Evolutionary conservation across 805 yeast genomes (phyloP), one percentile per base, ranked within the genome.

Genomic region (Myxozyma geophila): DNA sequence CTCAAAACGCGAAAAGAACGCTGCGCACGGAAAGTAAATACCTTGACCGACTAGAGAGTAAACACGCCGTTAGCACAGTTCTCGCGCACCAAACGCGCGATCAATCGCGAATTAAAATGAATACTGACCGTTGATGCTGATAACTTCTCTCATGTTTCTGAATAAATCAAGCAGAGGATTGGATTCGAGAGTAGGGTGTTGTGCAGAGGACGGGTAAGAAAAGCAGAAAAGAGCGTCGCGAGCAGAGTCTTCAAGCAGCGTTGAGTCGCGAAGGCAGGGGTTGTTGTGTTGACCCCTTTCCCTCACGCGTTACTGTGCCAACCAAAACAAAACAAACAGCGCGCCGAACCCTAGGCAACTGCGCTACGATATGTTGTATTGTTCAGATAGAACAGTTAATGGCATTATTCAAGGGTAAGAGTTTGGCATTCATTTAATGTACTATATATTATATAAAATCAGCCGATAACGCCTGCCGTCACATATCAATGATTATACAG

Each of bases 111-210:
- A 39, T 9, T 21, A 39, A 23, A 19, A 17, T 17, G 2, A 28
- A 48, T 44, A 83, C 90, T 71, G 83, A 87, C 91, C 92, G 78
- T 90, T 90, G 75, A 90, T 84, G 82, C 96, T 90, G 76, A 90
- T 89, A 71, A 90, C 96, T 85, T 90, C 96, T 86, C 96, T 88
- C 96, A 90, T 90, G 0, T 19, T 40, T 50, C 23, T 15, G 36
- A 10, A 49, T 17, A 17, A 46, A 21, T 10, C 53, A 23, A 39
- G 35, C 15, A 23, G 53, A 47, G 7, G 53, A 40, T 19, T 47
- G 49, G 59, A 47, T 49, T 19, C 35, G 33, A 21, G 36, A 4
- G 36, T 19, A 37, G 8, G 48, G n/a, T 10, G 17, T 8, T 28
- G 23, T 36, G 54, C 15, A 35, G 43, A 1, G 17, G 44, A 21